phyloP scores from a whole-genome alignment of 306 rosid genomes.

The Gynostemma pentaphyllum region DNA sequence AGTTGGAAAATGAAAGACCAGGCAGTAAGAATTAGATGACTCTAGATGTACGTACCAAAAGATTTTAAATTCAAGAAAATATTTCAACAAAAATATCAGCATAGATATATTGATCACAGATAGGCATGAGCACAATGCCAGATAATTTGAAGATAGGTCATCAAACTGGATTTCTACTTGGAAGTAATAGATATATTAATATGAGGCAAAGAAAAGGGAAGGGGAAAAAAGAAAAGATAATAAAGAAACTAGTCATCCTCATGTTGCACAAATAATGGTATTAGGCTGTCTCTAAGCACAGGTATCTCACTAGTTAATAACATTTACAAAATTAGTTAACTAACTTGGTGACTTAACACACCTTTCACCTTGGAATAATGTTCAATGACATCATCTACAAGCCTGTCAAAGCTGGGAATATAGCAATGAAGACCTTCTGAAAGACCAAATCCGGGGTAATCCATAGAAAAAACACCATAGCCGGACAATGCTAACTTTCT shows the following conservation, averaged over 20 bases:
- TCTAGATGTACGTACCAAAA: too few species aligned
- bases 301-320: background rate
- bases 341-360: conserved; percentile 9
- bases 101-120: background rate
- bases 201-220: background rate
- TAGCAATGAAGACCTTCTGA: conserved; percentile 86
- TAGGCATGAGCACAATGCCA: background rate
- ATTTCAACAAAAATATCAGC: background rate
- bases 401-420: conserved; percentile 55
- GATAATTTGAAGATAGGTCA: background rate
- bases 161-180: too few species aligned
- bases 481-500: conserved; percentile 64
- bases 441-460: conserved; percentile 93
- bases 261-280: background rate
- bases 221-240: background rate
- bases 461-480: conserved; percentile 86
- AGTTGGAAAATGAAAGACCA: background rate
- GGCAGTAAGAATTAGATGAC: background rate
- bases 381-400: conserved; percentile 75
- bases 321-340: background rate
- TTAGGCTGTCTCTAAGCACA: background rate
- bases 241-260: background rate
- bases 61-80: background rate
- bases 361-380: conserved; percentile 73
- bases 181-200: background rate